Conservation (phyloP, 805 yeast genomes). For the Ascoidea rubescens region DNA sequence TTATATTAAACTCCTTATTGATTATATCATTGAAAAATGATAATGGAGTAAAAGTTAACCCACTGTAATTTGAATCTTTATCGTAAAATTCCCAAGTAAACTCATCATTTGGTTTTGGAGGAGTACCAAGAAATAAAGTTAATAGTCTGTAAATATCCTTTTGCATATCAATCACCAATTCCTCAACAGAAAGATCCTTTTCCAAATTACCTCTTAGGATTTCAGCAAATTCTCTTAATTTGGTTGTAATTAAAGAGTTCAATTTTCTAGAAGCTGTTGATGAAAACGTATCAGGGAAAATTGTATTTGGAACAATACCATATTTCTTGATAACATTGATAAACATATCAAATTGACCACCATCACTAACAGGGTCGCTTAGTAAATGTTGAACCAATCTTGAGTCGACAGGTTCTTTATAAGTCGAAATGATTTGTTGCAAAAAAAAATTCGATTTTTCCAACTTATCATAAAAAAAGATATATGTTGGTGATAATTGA, state of each 20-base stretch:
- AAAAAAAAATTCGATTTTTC: slow-evolving; percentile 75
- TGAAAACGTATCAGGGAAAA: slow-evolving; percentile 55
- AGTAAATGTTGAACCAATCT: slow-evolving; percentile 56
- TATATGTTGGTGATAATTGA: slow-evolving; percentile 65
- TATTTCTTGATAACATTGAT: slow-evolving; percentile 65
- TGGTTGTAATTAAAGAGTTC: slow-evolving; percentile 51
- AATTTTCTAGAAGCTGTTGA: slow-evolving; percentile 35
- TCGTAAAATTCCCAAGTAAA: slow-evolving; percentile 68
- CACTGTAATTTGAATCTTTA: slow-evolving; percentile 43
- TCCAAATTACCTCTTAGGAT: slow-evolving; percentile 35
- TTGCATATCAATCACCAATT: slow-evolving; percentile 33
- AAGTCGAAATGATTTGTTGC: slow-evolving; percentile 62
- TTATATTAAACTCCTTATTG: slow-evolving; percentile 33
- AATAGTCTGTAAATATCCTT: slow-evolving; percentile 51
- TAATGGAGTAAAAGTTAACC: slow-evolving; percentile 43
- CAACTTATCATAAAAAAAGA: slow-evolving; percentile 76
- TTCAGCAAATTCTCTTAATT: slow-evolving; percentile 70
- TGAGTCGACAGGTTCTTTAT: slow-evolving; percentile 50
- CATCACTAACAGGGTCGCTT: slow-evolving; percentile 58
- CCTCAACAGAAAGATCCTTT: slow-evolving; percentile 24
- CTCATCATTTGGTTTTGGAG: slow-evolving; percentile 57
- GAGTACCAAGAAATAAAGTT: slow-evolving; percentile 59
- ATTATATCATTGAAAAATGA: slow-evolving; percentile 47
- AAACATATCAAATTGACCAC: slow-evolving; percentile 85
- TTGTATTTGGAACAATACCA: slow-evolving; percentile 63